A percentile compares a stretch with the other conserved stretches of the same genome.
Conservation (phyloP, 2,329 filamentous ascomycete species). For the Spiromastix sp. region DNA sequence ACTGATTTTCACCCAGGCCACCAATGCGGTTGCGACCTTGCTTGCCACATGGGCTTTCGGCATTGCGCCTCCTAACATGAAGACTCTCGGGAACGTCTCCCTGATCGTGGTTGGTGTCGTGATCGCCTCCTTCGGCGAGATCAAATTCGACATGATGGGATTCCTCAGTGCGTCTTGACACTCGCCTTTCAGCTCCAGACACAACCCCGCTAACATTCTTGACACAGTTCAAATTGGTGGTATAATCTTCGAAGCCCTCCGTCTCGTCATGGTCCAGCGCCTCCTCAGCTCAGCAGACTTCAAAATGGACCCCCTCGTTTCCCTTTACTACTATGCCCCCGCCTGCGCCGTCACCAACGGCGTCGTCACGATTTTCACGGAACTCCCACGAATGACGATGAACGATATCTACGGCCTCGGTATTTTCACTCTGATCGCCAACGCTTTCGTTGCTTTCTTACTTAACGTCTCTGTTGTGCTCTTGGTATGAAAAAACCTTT, state of each 20-base stretch:
- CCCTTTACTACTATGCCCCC: slow-evolving; percentile 82
- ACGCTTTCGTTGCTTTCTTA: slow-evolving; percentile 69
- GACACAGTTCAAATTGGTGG: slow-evolving; percentile 66
- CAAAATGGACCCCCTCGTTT: slow-evolving; percentile 83
- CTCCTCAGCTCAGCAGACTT: slow-evolving; percentile 67
- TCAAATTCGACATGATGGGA: slow-evolving; percentile 64
- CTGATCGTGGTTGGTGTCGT: slow-evolving; percentile 91
- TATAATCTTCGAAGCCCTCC: slow-evolving; percentile 69
- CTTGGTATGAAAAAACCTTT: slow-evolving; percentile 53
- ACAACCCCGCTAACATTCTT: too few relatives aligned
- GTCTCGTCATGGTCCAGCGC: slow-evolving; percentile 76
- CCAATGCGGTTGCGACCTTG: slow-evolving; percentile 86
- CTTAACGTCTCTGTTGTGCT: slow-evolving; percentile 81
- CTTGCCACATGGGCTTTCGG: slow-evolving; percentile 82
- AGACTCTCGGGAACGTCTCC: slow-evolving; percentile 83
- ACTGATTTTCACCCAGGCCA: slow-evolving; percentile 55
- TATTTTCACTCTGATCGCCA: slow-evolving; percentile 54
- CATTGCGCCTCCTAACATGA: slow-evolving; percentile 72
- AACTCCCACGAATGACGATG: slow-evolving; percentile 56
- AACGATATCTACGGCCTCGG: slow-evolving; percentile 58
- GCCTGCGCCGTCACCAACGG: slow-evolving; percentile 76
- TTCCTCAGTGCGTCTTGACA: too few relatives aligned
- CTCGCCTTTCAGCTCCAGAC: too few relatives aligned
- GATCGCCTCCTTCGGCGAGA: slow-evolving; percentile 90
- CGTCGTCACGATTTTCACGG: slow-evolving; percentile 57